Evolutionary conservation across 805 yeast genomes (phyloP), one percentile per base, ranked within the genome.

Genomic region (Candida palmyrensis): DNA sequence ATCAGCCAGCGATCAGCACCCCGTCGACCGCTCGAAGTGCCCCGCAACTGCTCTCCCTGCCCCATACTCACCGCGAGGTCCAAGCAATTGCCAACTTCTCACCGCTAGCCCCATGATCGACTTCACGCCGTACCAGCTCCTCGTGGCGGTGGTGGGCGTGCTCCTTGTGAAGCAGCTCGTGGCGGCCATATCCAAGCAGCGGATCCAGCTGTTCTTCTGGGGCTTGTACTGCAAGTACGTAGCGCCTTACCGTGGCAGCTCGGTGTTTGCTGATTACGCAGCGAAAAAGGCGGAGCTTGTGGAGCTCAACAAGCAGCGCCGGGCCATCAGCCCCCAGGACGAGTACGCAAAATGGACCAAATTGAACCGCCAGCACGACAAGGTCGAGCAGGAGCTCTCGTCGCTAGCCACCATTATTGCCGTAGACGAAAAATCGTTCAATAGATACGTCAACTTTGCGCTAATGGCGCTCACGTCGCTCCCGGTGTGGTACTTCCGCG

Each of bases 281-380:
- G 30, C 19, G 4, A 58, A 53, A 33, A 63, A 69, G 34, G 44
- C 49, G 6, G 73, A 82, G 41, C 72, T 79, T 31, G 51, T 55
- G 11, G 54, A 59, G 13, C 49, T 77, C 15, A 66, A 73, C 43
- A 65, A 61, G 10, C 75, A 79, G 45, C 72, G 87, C 40, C 64
- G 75, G 19, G 41, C 67, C 2, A 73, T 88, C 7, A 75, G 86
- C 35, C 90, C 97, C 2, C 96, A 90, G 56, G 97, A 92, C 53
- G 79, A 92, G 48, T 92, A 90, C 55, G 96, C 97, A 18, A 80
- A 75, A 49, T 92, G 97, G 97, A 94, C 97, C 1, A 87, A 87
- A 54, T 67, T 89, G 41, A 89, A 87, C 49, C 73, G 98, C 30
- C 73, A 70, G 45, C 61, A 71, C 37, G 88, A 81, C 43, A 69